phyloP scores from a whole-genome alignment of 1,139 yeast species.

The Zygosaccharomyces pseudobailii region DNA sequence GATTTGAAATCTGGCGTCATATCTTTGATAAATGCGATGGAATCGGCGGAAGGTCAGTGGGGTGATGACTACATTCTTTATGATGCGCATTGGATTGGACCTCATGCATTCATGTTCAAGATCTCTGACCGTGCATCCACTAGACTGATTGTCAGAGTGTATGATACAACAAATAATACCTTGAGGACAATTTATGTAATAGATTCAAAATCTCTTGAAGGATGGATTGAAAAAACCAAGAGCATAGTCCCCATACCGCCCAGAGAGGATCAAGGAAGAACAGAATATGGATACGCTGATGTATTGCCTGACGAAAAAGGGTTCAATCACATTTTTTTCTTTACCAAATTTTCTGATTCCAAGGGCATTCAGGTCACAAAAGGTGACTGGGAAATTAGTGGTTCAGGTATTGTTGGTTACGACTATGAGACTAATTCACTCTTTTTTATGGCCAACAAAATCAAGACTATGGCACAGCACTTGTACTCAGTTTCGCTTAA shows the following conservation, averaged over 20 bases:
- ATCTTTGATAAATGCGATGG: constrained; percentile 23
- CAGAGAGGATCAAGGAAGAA: constrained; percentile 33
- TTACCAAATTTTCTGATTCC: constrained; percentile 43
- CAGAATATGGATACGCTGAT: constrained; percentile 64
- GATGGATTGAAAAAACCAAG: constrained; percentile 45
- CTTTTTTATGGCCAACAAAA: constrained; percentile 60
- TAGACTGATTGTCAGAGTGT: constrained; percentile 38
- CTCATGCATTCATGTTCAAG: constrained; percentile 52
- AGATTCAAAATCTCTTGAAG: constrained; percentile 46
- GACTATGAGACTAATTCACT: constrained; percentile 49
- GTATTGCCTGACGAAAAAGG: constrained; percentile 57
- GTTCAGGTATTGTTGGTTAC: constrained; percentile 50
- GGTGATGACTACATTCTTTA: constrained; percentile 41
- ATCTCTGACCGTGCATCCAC: constrained; percentile 71
- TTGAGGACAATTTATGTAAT: constrained; percentile 42
- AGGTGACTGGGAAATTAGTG: constrained; percentile 66
- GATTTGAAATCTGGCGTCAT: constrained; percentile 36
- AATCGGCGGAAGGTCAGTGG: constrained; percentile 5
- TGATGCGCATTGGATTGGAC: constrained; percentile 66
- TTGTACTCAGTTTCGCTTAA: constrained; percentile 43
- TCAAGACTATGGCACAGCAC: constrained; percentile 54
- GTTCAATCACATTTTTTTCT: constrained; percentile 65
- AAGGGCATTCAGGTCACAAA: constrained; percentile 50
- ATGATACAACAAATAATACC: constrained; percentile 37
- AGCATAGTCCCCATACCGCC: constrained; percentile 36